Base-by-base conservation (phyloP, 495 filamentous ascomycete species). In the Chlorociboria aeruginascens region DNA sequence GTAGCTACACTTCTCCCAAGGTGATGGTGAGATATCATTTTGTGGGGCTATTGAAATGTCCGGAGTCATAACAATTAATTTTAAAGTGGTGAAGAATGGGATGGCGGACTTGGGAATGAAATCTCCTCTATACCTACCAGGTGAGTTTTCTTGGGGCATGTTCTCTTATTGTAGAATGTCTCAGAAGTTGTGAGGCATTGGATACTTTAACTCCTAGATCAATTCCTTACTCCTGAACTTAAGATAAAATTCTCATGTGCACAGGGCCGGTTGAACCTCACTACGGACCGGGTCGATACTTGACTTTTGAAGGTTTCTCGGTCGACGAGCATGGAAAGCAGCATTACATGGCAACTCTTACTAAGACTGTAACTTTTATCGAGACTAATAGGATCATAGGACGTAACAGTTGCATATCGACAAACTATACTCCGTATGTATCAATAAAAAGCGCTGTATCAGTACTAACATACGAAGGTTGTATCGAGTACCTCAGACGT, bases 1-100 rank as follows among this genome's bases (percentile, higher is more conserved):
- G n/a, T n/a, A n/a, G n/a, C 42, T 55, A 1, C 53, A 55, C 28
- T 55, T 55, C 48, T 55, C 53, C 14, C 53, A 55, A 40, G 53
- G 53, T 9, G 53, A 55, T 67, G 90, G 90, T 4, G 90, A 97
- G 63, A 95, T 97, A 43, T 86, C 81, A 0, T 96, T 97, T 66
- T 97, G 90, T 57, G 90, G 90, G 11, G 90, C 89, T 8, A 97
- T 97, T 51, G 90, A 97, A 62, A 97, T 97, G 86, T 85, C 89
- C 0, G 90, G 90, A 14, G 66, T 88, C 12, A 93, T 97, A 52
- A 97, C 90, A 3, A 69, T 95, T 57, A 95, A 94, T 60, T 86
- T 94, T 70, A 79, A 73, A 40, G 80, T 97, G 9, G 79, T 97
- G 71, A 92, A 92, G 65, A 73, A 81, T 50, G 90, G 89, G 37